phyloP scores from a whole-genome alignment of 768 basidiomycete species.

The Psilocybe cyanescens region DNA sequence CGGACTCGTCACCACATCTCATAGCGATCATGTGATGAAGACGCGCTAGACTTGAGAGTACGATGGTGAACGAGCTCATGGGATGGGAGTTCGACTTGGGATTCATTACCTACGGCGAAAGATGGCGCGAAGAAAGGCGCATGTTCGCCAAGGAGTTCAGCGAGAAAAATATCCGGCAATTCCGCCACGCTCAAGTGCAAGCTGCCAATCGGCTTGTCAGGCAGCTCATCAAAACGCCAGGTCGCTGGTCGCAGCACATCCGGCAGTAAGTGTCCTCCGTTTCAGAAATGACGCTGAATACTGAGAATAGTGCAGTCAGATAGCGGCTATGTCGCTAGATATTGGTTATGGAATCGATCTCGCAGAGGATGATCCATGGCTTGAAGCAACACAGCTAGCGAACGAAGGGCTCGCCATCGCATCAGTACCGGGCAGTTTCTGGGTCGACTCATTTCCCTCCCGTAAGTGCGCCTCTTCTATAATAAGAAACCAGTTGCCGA shows the following conservation, averaged over 20 bases:
- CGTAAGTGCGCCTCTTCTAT: neutral
- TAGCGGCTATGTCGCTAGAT: conserved; percentile 1
- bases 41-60: neutral
- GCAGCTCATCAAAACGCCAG: conserved; percentile 1
- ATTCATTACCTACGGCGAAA: conserved; percentile 6
- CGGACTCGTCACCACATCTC: too few relatives aligned
- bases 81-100: conserved; percentile 9
- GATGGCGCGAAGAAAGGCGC: conserved; percentile 10
- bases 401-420: neutral
- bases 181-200: conserved; percentile 3
- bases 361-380: conserved; percentile 1
- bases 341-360: conserved; percentile 5
- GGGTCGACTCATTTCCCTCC: neutral
- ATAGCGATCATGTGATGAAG: neutral
- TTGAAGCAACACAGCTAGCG: neutral
- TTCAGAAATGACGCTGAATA: neutral
- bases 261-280: neutral
- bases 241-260: neutral
- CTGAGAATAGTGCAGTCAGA: neutral
- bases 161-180: conserved; percentile 7
- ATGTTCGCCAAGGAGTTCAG: conserved; percentile 11
- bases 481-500: neutral
- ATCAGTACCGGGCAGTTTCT: conserved; percentile 1
- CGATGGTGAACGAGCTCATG: conserved; percentile 10
- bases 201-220: neutral